These are phyloP conservation scores for Skeletonema costatum DNA, from an alignment of 108 stramenopile species.

Conservation along the genomic window DNA sequence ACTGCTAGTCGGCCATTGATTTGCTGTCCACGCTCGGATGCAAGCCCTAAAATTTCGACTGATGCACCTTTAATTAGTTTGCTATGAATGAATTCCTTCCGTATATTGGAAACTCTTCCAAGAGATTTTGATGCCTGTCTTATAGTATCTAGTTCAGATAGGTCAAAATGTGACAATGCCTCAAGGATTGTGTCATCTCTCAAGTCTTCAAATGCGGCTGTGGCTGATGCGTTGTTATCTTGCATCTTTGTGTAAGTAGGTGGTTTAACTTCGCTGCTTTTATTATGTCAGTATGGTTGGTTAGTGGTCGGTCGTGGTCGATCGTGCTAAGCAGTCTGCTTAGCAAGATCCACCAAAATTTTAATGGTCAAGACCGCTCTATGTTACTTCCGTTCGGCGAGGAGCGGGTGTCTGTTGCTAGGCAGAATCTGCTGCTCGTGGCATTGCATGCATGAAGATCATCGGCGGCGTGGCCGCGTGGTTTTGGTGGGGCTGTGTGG, in stretches of 20 bases:
- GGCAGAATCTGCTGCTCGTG: too few relatives aligned
- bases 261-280: too few relatives aligned
- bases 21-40: constrained; percentile 13
- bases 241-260: not conserved
- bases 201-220: not conserved
- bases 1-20: constrained; percentile 18
- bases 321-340: too few relatives aligned
- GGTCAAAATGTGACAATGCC: constrained; percentile 5
- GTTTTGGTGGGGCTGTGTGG: too few relatives aligned
- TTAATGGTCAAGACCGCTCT: too few relatives aligned
- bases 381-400: too few relatives aligned
- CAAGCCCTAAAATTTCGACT: constrained; percentile 11
- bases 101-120: not conserved
- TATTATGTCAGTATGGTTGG: too few relatives aligned
- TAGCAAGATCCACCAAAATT: too few relatives aligned
- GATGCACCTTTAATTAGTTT: not conserved
- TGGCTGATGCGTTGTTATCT: not conserved
- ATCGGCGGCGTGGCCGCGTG: too few relatives aligned
- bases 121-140: constrained; percentile 4
- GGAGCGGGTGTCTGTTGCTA: too few relatives aligned
- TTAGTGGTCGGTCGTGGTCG: too few relatives aligned
- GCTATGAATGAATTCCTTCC: constrained; percentile 21
- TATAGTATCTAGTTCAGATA: constrained; percentile 1
- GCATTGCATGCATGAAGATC: too few relatives aligned
- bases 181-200: not conserved